phyloP scores from a whole-genome alignment of 2,329 filamentous ascomycete genomes.

The Simplicillium aogashimaense region DNA sequence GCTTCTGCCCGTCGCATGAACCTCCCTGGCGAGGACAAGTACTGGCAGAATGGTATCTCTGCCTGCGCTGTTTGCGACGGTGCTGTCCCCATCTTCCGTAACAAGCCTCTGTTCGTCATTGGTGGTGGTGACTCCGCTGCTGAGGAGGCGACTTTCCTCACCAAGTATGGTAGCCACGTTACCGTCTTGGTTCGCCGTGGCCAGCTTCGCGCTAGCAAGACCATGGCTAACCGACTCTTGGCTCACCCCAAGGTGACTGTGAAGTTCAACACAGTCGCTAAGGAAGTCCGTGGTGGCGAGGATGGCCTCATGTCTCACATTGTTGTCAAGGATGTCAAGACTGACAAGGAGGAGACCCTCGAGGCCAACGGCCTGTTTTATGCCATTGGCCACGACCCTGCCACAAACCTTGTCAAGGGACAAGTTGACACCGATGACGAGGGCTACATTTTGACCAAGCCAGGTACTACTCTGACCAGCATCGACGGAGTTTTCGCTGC shows the following conservation, averaged over 20 bases:
- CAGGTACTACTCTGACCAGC: constrained; percentile 81
- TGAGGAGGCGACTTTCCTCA: constrained; percentile 94
- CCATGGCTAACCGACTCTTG: constrained; percentile 81
- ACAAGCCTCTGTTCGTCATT: constrained; percentile 92
- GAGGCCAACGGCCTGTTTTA: constrained; percentile 93
- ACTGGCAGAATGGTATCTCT: constrained; percentile 95
- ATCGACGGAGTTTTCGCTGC: constrained; percentile 90
- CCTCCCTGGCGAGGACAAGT: constrained; percentile 82
- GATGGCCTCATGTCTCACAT: constrained; percentile 84
- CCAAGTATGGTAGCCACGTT: constrained; percentile 93
- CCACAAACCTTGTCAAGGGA: constrained; percentile 80
- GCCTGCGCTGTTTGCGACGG: constrained; percentile 97
- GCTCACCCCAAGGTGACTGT: constrained; percentile 85
- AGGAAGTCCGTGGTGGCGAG: constrained; percentile 76
- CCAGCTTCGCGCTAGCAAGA: constrained; percentile 75
- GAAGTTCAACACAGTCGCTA: constrained; percentile 71
- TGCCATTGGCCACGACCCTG: constrained; percentile 92
- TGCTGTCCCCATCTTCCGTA: constrained; percentile 91
- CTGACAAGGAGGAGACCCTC: constrained; percentile 70
- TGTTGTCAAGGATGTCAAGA: constrained; percentile 68
- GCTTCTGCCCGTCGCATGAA: constrained; percentile 79
- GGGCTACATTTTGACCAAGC: constrained; percentile 81
- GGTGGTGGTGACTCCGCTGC: constrained; percentile 94
- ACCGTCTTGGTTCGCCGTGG: constrained; percentile 87
- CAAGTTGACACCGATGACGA: constrained; percentile 84